Percentiles rank a stretch among this genome's conserved stretches.
These are phyloP conservation scores for Dorcoceras hygrometricum DNA, from an alignment of 257 asterid species.

Conservation along the genomic window DNA sequence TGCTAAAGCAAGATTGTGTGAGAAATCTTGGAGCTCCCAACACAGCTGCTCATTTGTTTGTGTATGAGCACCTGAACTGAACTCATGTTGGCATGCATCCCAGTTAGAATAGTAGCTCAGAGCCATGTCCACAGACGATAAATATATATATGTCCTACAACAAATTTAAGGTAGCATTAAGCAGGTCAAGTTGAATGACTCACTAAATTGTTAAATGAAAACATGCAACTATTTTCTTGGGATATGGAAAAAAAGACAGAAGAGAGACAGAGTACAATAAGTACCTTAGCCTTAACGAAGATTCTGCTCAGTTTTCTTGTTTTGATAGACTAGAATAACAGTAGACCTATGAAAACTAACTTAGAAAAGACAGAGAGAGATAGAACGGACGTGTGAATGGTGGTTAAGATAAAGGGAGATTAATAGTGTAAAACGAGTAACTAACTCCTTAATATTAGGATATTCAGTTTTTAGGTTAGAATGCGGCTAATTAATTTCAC, in stretches of 20 bases:
- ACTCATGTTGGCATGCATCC: conserved; percentile 23
- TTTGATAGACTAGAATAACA: conserved; percentile 29
- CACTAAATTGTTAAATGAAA: not conserved
- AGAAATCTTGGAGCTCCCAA: conserved; percentile 19
- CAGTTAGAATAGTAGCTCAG: conserved; percentile 44
- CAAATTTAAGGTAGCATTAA: too few species aligned
- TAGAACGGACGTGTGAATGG: conserved; percentile 39
- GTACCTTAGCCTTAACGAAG: too few species aligned
- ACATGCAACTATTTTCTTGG: not conserved
- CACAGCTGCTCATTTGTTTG: conserved; percentile 3
- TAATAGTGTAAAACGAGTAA: conserved; percentile 32
- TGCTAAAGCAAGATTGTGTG: conserved; percentile 10
- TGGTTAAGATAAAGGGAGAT: conserved; percentile 42
- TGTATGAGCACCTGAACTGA: conserved; percentile 24
- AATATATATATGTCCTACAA: too few species aligned
- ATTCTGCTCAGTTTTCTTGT: not conserved
- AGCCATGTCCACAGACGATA: conserved; percentile 30
- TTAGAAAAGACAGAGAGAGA: conserved; percentile 23
- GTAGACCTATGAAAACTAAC: conserved; percentile 28
- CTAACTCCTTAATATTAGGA: conserved; percentile 40
- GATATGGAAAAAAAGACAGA: too few species aligned
- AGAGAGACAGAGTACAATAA: not conserved
- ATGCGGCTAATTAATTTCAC: too few species aligned
- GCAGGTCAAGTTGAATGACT: too few species aligned
- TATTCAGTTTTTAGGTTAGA: too few species aligned